These are phyloP conservation scores for Chiua sp. DNA, from an alignment of 1,284 basidiomycete species.

Conservation along the genomic window DNA sequence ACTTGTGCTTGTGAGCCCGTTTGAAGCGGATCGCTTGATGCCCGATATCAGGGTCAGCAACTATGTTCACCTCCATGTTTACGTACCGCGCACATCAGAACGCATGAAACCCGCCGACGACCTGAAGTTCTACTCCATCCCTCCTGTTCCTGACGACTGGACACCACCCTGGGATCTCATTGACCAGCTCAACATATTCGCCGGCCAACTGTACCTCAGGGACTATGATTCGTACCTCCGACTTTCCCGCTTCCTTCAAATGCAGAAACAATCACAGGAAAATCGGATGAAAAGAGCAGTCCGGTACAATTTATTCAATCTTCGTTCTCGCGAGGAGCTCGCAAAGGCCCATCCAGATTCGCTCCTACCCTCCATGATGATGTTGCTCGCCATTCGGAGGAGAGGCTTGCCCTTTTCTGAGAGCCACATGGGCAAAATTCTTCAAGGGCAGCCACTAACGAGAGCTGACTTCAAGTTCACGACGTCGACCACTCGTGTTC, in stretches of 20 bases:
- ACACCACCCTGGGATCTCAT: not conserved
- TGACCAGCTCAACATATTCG: slow-evolving; percentile 37
- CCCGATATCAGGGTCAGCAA: slow-evolving; percentile 39
- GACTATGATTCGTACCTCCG: slow-evolving; percentile 35
- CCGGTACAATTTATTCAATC: not conserved
- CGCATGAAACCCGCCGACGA: slow-evolving; percentile 36
- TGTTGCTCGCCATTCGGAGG: not conserved
- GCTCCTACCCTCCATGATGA: not conserved
- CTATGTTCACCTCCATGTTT: slow-evolving; percentile 43
- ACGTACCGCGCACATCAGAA: slow-evolving; percentile 40
- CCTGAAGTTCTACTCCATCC: slow-evolving; percentile 38
- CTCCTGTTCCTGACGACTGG: slow-evolving; percentile 14
- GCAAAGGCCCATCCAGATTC: not conserved
- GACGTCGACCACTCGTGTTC: too few relatives aligned
- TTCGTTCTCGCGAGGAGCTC: not conserved
- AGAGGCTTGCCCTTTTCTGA: not conserved
- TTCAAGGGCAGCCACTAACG: not conserved
- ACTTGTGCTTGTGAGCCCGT: slow-evolving; percentile 46
- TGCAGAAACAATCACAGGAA: not conserved
- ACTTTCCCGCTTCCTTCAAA: not conserved
- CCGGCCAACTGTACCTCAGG: slow-evolving; percentile 32
- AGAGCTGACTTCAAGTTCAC: slow-evolving; percentile 1
- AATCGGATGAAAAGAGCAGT: not conserved
- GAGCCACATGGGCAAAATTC: slow-evolving; percentile 4
- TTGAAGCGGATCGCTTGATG: slow-evolving; percentile 46